phyloP scores from a whole-genome alignment of 1,284 basidiomycete species.

The Lentinula novae-zelandiae region DNA sequence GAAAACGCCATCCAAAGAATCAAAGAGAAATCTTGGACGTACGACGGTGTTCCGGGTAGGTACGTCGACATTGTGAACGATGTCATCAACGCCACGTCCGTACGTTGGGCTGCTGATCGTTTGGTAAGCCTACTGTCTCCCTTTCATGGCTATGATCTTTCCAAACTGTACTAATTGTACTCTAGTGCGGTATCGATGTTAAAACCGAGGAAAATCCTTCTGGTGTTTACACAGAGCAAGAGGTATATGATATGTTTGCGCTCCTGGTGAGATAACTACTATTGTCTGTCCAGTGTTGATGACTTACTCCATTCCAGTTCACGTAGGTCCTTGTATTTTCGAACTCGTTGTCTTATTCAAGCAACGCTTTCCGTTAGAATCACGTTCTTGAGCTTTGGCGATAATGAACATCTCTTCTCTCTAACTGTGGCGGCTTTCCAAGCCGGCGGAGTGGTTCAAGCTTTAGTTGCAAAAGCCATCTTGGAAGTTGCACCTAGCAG shows the following conservation, averaged over 20 bases:
- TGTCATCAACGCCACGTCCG: constrained; percentile 52
- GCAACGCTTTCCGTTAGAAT: constrained; percentile 18
- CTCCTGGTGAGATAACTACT: constrained; percentile 30
- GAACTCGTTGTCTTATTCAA: not conserved
- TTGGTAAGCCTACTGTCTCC: constrained; percentile 32
- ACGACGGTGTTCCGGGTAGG: constrained; percentile 32
- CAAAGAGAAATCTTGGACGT: constrained; percentile 28
- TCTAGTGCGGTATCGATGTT: constrained; percentile 51
- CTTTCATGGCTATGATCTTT: not conserved
- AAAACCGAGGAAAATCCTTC: constrained; percentile 51
- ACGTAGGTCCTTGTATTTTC: not conserved
- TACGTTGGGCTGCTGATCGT: constrained; percentile 49
- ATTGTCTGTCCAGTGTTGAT: not conserved
- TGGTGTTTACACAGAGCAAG: constrained; percentile 51
- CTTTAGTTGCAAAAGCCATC: constrained; percentile 29
- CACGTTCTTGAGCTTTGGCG: constrained; percentile 33
- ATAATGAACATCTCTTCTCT: constrained; percentile 30
- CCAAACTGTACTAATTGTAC: not conserved
- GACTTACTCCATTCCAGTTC: not conserved
- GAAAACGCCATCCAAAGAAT: constrained; percentile 24
- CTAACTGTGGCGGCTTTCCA: constrained; percentile 26
- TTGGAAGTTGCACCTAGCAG: constrained; percentile 26
- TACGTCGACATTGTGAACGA: constrained; percentile 60
- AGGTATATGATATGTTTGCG: constrained; percentile 49
- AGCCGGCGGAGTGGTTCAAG: constrained; percentile 30